Base-by-base conservation (phyloP, 148 eudicot species). In the Pharnaceum exiguum region DNA sequence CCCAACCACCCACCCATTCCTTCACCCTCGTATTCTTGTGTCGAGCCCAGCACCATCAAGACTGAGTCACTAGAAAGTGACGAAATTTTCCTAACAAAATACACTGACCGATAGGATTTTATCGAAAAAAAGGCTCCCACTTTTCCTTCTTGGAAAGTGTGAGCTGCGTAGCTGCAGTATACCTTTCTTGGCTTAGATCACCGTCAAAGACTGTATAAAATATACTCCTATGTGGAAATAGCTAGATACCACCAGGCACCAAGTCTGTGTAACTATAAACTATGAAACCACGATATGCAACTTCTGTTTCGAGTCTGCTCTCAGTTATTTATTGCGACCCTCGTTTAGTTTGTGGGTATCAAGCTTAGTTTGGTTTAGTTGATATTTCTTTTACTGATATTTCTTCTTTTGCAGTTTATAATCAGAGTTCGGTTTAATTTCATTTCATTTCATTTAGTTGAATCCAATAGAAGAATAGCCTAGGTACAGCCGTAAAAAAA, bases 11-110 rank as follows among this genome's bases (percentile, higher is more conserved):
- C 55, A 62, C 46, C 28, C 45, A 16, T 38, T 21, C 48, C 10
- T 7, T 17, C 32, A 12, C 39, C 18, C 57, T 46, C 17, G 21
- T 48, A 19, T 26, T 22, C 44, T 46, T 55, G 46, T 46, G 44
- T 63, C 51, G 69, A 65, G 69, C 62, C 62, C 48, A 45, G 37
- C 61, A 48, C 49, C 70, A 39, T 17, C 40, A 22, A 12, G 10
- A 33, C 16, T 46, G 25, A 62, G 24, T 57, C 19, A 16, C 16
- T 42, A n/a, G 19, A 42, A 26, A 43, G 15, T 22, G 49, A 57
- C 61, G 16, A 35, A 24, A 7, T 11, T 39, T 24, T 38, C n/a
- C n/a, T 10, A 39, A 24, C 46, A 33, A 51, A 17, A 1, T 32
- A 10, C 13, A 7, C 9, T 9, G 12, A 16, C 27, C 7, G 8